Evolutionary conservation across 495 filamentous ascomycete species (phyloP), one percentile per base, ranked within the genome.

Genomic region (Viridothelium virens): DNA sequence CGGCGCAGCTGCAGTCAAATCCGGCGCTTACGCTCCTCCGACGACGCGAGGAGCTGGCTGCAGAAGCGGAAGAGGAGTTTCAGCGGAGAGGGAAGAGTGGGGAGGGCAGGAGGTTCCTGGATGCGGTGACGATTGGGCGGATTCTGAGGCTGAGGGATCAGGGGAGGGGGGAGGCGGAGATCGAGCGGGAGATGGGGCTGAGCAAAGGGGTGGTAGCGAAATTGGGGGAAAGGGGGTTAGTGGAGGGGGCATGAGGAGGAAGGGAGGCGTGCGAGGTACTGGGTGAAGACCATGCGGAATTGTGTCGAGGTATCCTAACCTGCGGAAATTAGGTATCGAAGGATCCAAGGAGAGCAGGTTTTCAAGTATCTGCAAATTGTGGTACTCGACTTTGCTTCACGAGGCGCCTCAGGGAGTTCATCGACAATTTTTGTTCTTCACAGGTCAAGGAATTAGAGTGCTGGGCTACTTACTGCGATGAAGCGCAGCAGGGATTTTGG

Each of bases 61-160:
- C 83, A 5, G 83, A 85, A 68, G 82, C 87, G 2, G 73, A 87
- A 61, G 75, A 79, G 69, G 77, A 86, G 63, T 80, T 86, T 36
- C 69, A 81, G 12, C 76, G 76, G 39, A 76, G 81, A 9, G 82
- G 84, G 0, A 77, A 72, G 67, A 77, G 80, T 11, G 77, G 79
- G 68, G 67, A 68, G 44, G 85, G 83, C 1, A 76, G 86, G 67
- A 72, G 79, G 65, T 89, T 85, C 73, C 64, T 89, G 66, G 88
- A 90, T 81, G 82, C 83, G 1, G 71, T 78, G 62, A 85, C 82
- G 34, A 78, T 91, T 44, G 72, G 83, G 70, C 81, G 86, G 79
- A 81, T 83, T n/a, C 64, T 91, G 71, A 72, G 76, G 50, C 75
- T 89, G 81, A 77, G 85, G 70, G 84, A 87, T 75, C 79, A 81